These are phyloP conservation scores for Elaeis guineensis DNA, from an alignment of 176 grass and related monocot genomes.

Conservation along the genomic window DNA sequence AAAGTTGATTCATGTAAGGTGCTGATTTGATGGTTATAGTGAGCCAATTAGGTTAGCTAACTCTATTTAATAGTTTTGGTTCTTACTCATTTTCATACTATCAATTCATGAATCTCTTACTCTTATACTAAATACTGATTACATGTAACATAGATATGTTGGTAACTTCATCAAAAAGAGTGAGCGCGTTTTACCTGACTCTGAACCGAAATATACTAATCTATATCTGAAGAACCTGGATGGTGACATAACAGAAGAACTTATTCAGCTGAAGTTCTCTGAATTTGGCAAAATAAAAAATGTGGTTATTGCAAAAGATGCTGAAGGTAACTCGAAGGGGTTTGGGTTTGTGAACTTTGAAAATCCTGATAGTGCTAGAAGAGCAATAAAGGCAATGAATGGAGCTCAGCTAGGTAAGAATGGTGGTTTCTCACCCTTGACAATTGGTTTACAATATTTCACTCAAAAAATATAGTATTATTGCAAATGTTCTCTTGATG, in stretches of 20 bases:
- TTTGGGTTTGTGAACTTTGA: slow-evolving; percentile 87
- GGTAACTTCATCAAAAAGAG: slow-evolving; percentile 66
- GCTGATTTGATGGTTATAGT: too few species aligned
- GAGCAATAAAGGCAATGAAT: slow-evolving; percentile 60
- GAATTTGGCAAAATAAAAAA: slow-evolving; percentile 47
- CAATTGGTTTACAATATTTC: too few species aligned
- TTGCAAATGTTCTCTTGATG: neutral
- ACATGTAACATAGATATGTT: slow-evolving; percentile 37
- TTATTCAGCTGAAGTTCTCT: slow-evolving; percentile 68
- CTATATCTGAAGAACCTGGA: slow-evolving; percentile 92
- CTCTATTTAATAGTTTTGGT: too few species aligned
- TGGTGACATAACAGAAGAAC: slow-evolving; percentile 59
- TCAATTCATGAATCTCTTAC: neutral
- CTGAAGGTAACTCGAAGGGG: slow-evolving; percentile 53
- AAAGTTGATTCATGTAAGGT: too few species aligned
- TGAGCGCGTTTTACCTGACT: slow-evolving; percentile 23
- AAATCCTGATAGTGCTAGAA: slow-evolving; percentile 50
- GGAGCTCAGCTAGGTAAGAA: slow-evolving; percentile 56
- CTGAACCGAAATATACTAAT: slow-evolving; percentile 61
- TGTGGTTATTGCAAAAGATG: slow-evolving; percentile 50
- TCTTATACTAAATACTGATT: neutral
- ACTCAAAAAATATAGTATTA: too few species aligned
- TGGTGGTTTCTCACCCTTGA: too few species aligned
- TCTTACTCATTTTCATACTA: too few species aligned
- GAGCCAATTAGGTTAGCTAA: too few species aligned